Percentiles rank a stretch among this genome's conserved stretches.
phyloP scores from a whole-genome alignment of 495 filamentous ascomycete genomes.

The Neurospora hispaniola region DNA sequence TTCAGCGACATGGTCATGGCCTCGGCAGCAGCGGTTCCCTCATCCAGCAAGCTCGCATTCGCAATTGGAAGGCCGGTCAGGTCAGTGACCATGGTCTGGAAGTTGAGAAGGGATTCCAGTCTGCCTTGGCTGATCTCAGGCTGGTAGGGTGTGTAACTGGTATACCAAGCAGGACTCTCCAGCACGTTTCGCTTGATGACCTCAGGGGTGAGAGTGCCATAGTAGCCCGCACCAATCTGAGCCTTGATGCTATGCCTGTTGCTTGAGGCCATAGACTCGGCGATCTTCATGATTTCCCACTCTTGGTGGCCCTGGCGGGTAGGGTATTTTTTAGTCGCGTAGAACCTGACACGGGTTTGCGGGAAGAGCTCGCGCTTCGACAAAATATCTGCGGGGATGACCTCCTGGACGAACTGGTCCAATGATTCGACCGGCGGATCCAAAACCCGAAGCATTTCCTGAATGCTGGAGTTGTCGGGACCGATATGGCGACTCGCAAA shows the following conservation, averaged over 20 bases:
- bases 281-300: constrained; percentile 29
- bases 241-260: constrained; percentile 51
- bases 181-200: constrained; percentile 93
- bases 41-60: constrained; percentile 90
- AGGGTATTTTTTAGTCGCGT: background rate
- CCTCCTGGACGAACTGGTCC: constrained; percentile 83
- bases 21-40: constrained; percentile 90
- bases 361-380: constrained; percentile 41
- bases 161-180: constrained; percentile 96
- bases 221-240: constrained; percentile 86
- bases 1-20: constrained; percentile 94
- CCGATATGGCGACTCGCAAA: constrained; percentile 92
- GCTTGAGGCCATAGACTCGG: constrained; percentile 52
- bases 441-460: constrained; percentile 73
- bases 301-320: constrained; percentile 21
- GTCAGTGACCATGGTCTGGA: constrained; percentile 89
- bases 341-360: constrained; percentile 10
- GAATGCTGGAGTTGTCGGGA: constrained; percentile 58
- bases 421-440: constrained; percentile 63
- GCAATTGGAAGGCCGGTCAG: constrained; percentile 81
- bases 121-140: constrained; percentile 96
- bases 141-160: constrained; percentile 97
- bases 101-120: constrained; percentile 89
- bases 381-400: constrained; percentile 76
- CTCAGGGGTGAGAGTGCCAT: constrained; percentile 72